Base-by-base conservation (phyloP, 73 alveolate species). In the Blepharisma stoltei region DNA sequence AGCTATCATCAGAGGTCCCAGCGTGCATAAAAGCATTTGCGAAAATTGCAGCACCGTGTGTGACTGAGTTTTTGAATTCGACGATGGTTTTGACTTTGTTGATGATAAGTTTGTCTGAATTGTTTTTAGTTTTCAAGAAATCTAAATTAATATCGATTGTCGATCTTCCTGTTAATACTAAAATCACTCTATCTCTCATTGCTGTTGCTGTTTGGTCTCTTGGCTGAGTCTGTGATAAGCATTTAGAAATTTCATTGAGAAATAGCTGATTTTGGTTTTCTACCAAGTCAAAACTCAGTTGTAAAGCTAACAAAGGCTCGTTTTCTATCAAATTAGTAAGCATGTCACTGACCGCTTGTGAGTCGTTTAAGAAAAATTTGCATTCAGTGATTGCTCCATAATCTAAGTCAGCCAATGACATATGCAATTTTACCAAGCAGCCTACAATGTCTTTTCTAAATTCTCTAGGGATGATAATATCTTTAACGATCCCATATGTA, bases 241-340 rank as follows among this genome's bases (percentile, higher is more conserved):
- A 52, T 6, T 69, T 60, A 44, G 25, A 44, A 47, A 88, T 86
- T 37, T 83, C 55, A n/a, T 86, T 85, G 25, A 89, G 80, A 85
- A 88, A 93, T 9, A 86, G 43, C 49, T 92, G 92, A 84, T 93
- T 91, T 82, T 93, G 95, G 78, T 87, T 93, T 54, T 93, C 98
- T 32, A 86, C 89, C 76, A 93, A 73, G 88, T 93, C 98, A 77
- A 93, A 89, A 54, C 94, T 91, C 55, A 93, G 88, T 82, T 93
- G 94, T 73, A 78, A 91, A 37, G 97, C 98, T 45, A 78, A 83
- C 54, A 89, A 78, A 54, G 84, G 83, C 23, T 92, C 92, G 43
- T 78, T 87, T 55, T 79, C 79, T 50, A 93, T 71, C 49, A 93
- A 83, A 38, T 75, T 75, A n/a, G 85, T 71, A 45, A 93, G 91